Conservation (phyloP, 495 filamentous ascomycete genomes). For the Elasticomyces elasticus region DNA sequence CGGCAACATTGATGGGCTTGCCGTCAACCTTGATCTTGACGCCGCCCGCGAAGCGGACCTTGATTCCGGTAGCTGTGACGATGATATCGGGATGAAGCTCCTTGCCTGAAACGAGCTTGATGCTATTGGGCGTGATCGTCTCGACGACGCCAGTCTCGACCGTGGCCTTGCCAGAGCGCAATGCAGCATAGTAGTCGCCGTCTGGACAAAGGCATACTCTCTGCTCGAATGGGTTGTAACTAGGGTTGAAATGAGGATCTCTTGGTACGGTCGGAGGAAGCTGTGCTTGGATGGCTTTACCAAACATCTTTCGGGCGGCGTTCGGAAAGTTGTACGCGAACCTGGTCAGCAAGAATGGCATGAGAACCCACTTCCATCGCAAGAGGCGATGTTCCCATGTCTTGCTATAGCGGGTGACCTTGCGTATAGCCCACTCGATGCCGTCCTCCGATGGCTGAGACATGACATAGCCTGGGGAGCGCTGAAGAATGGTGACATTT, state of each 20-base stretch:
- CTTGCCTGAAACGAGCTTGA: constrained; percentile 47
- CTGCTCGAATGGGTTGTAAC: constrained; percentile 66
- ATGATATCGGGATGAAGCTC: constrained; percentile 58
- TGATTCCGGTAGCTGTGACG: constrained; percentile 64
- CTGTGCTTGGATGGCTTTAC: constrained; percentile 32
- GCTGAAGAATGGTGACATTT: constrained; percentile 49
- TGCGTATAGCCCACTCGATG: constrained; percentile 26
- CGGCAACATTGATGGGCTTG: constrained; percentile 35
- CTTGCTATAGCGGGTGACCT: constrained; percentile 33
- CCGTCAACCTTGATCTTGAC: constrained; percentile 46
- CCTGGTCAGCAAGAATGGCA: constrained; percentile 40
- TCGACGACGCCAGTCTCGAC: constrained; percentile 62
- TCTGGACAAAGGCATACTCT: constrained; percentile 61
- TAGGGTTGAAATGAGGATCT: constrained; percentile 61
- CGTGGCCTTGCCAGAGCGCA: constrained; percentile 47
- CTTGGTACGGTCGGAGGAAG: constrained; percentile 47
- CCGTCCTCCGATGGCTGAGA: constrained; percentile 37
- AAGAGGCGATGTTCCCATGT: constrained; percentile 32
- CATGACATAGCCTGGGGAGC: constrained; percentile 49
- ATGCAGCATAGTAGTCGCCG: constrained; percentile 58
- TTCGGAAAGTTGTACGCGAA: constrained; percentile 50
- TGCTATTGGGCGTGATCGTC: constrained; percentile 48
- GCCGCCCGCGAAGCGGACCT: constrained; percentile 44
- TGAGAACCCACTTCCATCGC: constrained; percentile 40
- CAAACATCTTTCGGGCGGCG: constrained; percentile 39